Base-by-base conservation (phyloP, 2,329 filamentous ascomycete species). In the Diaporthe longicolla region DNA sequence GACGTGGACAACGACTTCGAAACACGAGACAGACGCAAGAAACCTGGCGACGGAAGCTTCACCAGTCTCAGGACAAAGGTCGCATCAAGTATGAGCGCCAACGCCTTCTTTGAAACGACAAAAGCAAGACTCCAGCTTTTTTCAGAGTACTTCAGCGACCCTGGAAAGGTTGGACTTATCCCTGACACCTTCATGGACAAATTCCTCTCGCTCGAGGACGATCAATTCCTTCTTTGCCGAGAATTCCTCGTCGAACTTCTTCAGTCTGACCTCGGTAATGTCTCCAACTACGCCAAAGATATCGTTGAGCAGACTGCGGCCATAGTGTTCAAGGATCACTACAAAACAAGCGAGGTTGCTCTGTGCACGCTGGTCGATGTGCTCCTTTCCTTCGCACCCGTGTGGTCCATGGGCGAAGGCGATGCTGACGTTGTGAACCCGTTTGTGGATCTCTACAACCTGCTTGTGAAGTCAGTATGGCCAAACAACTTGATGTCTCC, bases 381-480 rank as follows among this genome's bases (percentile, higher is more conserved):
- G 71, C 88, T 98, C 80, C 85, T 89, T 69, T 90, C 89, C 48
- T 87, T 94, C 69, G 88, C 90, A 52, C 82, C 84, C 17, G 84
- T 90, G 52, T 97, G 94, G 94, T 83, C 87, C 2, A 86, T 89
- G 29, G 86, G 89, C 54, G 85, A 86, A 29, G 87, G 89, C 45
- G 85, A 90, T 0, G 45, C 72, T 17, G 54, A 74, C 10, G 85
- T 98, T 3, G 88, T 88, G n/a, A 88, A 90, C 4, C 87, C 89
- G 54, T 94, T 93, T 4, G 89, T 91, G 26, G 93, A 97, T 75
- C 84, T 98, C 26, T 98, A 98, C 81, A 84, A 89, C 58, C 94
- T 95, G 85, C 93, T 97, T 77, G 88, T 95, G 61, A 89, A 90
- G 71, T 87, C 87, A 24, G 89, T 92, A 40, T 83, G 98, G 35